These are phyloP conservation scores for Fonsecaea monophora DNA, from an alignment of 2,329 filamentous ascomycete species.

Conservation along the genomic window DNA sequence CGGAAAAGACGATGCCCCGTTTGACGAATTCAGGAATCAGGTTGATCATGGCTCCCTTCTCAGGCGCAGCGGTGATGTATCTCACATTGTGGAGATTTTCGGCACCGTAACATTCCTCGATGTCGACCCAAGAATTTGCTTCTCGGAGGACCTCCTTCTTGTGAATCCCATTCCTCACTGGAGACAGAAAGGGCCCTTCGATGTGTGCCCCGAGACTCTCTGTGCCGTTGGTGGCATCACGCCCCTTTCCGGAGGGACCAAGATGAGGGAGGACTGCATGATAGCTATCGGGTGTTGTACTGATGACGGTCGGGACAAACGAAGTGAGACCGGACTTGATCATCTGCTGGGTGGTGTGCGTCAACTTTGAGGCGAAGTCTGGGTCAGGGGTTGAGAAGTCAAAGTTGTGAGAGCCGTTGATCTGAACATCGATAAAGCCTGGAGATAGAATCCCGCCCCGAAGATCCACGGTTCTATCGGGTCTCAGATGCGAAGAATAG, in stretches of 20 bases:
- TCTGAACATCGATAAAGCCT: slow-evolving; percentile 87
- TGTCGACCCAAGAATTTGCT: slow-evolving; percentile 66
- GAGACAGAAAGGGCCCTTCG: slow-evolving; percentile 86
- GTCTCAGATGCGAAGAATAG: slow-evolving; percentile 56
- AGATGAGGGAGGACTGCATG: slow-evolving; percentile 75
- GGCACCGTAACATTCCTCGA: slow-evolving; percentile 64
- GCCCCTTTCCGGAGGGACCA: slow-evolving; percentile 69
- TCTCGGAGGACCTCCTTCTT: slow-evolving; percentile 73
- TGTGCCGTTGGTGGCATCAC: slow-evolving; percentile 71
- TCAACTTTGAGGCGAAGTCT: slow-evolving; percentile 75
- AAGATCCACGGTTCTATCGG: slow-evolving; percentile 79
- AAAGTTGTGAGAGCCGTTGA: slow-evolving; percentile 92
- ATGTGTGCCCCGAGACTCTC: slow-evolving; percentile 90
- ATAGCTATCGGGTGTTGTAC: slow-evolving; percentile 81
- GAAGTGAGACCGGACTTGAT: slow-evolving; percentile 84
- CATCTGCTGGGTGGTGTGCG: slow-evolving; percentile 72
- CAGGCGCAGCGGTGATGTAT: slow-evolving; percentile 86
- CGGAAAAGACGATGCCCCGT: slow-evolving; percentile 75
- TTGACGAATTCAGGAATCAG: slow-evolving; percentile 71
- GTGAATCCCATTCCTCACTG: slow-evolving; percentile 86
- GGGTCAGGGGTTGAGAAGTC: slow-evolving; percentile 79
- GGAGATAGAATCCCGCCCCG: slow-evolving; percentile 82
- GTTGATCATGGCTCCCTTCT: slow-evolving; percentile 72
- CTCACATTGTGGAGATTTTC: slow-evolving; percentile 71
- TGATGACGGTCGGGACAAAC: slow-evolving; percentile 84